phyloP scores from a whole-genome alignment of 805 yeast species.

The Kodamaea jinghongensis region DNA sequence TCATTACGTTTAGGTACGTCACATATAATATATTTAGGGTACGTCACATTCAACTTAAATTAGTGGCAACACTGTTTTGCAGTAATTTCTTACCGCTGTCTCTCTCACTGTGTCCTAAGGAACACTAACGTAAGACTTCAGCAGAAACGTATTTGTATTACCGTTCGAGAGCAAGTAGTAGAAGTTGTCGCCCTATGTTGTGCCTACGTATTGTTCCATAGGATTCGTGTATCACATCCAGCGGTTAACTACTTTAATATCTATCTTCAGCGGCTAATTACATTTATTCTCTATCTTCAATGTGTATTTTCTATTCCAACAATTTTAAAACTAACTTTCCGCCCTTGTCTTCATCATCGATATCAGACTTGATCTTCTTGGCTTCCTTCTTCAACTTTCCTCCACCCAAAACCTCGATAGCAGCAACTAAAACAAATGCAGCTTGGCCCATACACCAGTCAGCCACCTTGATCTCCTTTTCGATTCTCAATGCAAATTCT shows the following conservation, averaged over 20 bases:
- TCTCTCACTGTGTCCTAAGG: no score
- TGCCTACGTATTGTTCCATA: no score
- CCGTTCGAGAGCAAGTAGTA: no score
- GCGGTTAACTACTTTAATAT: neutral
- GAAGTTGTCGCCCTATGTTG: no score
- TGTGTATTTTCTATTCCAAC: constrained; percentile 13
- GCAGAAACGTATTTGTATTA: no score
- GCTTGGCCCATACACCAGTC: constrained; percentile 69
- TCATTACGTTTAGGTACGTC: no score
- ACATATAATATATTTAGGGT: neutral
- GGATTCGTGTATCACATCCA: no score
- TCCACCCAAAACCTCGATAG: constrained; percentile 62
- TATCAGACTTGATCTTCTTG: constrained; percentile 45
- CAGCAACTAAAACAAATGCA: constrained; percentile 77
- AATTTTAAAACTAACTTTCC: constrained; percentile 37
- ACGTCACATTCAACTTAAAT: neutral
- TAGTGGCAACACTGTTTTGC: no score
- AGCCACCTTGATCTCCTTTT: constrained; percentile 50
- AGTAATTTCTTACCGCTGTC: no score
- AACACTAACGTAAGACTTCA: no score
- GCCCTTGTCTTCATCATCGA: constrained; percentile 62
- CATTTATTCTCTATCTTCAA: no score
- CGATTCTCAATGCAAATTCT: constrained; percentile 55
- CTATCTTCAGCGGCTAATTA: no score
- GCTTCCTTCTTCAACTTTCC: constrained; percentile 51